These are phyloP conservation scores for Bipolaris bicolor DNA, from an alignment of 2,329 filamentous ascomycete genomes.

Conservation along the genomic window DNA sequence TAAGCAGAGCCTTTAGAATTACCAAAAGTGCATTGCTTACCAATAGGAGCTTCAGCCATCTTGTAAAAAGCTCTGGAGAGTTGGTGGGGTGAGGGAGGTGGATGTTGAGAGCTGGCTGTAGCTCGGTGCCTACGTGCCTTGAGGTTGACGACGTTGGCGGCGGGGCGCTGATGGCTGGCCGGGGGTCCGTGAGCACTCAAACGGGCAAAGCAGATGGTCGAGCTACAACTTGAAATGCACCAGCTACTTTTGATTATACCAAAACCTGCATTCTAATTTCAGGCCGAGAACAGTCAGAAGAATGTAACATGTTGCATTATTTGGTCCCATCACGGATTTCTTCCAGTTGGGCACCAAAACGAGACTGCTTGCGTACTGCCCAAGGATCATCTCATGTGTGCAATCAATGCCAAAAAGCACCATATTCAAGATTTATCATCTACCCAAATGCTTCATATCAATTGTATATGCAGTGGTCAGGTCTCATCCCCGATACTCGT, in stretches of 20 bases:
- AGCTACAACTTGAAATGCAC: slow-evolving; percentile 6
- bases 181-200: slow-evolving; percentile 29
- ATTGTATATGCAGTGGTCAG: too few relatives aligned
- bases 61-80: slow-evolving; percentile 29
- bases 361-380: neutral
- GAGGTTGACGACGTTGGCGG: slow-evolving; percentile 40
- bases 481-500: neutral
- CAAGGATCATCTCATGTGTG: neutral
- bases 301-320: neutral
- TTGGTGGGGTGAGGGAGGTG: slow-evolving; percentile 13
- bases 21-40: slow-evolving; percentile 40
- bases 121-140: slow-evolving; percentile 21
- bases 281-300: neutral
- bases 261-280: neutral
- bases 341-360: neutral
- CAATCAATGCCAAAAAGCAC: neutral
- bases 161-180: slow-evolving; percentile 27
- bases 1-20: slow-evolving; percentile 34
- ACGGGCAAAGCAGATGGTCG: slow-evolving; percentile 21
- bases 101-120: slow-evolving; percentile 22
- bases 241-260: neutral
- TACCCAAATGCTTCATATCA: neutral
- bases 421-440: too few relatives aligned
- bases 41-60: slow-evolving; percentile 59
- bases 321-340: neutral